These are phyloP conservation scores for Exophiala oligosperma DNA, from an alignment of 2,329 filamentous ascomycete species.

Conservation along the genomic window DNA sequence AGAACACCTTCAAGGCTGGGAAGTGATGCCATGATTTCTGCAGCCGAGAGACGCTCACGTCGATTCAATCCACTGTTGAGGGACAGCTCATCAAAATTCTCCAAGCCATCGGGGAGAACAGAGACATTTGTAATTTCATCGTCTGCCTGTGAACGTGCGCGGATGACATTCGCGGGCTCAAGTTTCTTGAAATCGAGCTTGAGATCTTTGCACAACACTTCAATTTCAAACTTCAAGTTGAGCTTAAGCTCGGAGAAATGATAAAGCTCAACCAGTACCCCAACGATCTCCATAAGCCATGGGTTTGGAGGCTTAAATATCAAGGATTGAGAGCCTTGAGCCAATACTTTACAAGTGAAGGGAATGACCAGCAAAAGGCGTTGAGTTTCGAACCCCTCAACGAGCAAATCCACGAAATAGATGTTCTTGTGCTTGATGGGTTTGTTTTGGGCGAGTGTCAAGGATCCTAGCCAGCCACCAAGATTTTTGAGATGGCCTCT, in stretches of 20 bases:
- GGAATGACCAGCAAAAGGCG: constrained; percentile 89
- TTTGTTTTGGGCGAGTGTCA: constrained; percentile 90
- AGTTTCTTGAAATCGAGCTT: constrained; percentile 90
- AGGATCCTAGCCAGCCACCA: constrained; percentile 85
- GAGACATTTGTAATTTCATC: constrained; percentile 57
- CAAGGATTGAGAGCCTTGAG: constrained; percentile 78
- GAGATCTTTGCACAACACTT: constrained; percentile 91
- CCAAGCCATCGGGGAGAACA: constrained; percentile 67
- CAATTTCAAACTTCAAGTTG: constrained; percentile 97
- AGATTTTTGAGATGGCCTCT: constrained; percentile 89
- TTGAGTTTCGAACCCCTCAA: constrained; percentile 92
- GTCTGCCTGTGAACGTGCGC: constrained; percentile 55
- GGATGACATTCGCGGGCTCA: constrained; percentile 81
- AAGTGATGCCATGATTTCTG: constrained; percentile 74
- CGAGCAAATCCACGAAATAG: constrained; percentile 91
- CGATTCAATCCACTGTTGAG: constrained; percentile 69
- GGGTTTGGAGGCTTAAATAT: constrained; percentile 95
- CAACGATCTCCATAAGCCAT: constrained; percentile 95
- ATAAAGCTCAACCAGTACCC: constrained; percentile 88
- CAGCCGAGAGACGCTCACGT: constrained; percentile 72
- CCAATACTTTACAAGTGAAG: constrained; percentile 94
- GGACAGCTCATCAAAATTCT: constrained; percentile 80
- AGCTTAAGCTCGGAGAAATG: constrained; percentile 90
- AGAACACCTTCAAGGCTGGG: constrained; percentile 81
- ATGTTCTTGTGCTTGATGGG: constrained; percentile 96